Conservation (phyloP, 495 filamentous ascomycete species). For the Xylaria scruposa region DNA sequence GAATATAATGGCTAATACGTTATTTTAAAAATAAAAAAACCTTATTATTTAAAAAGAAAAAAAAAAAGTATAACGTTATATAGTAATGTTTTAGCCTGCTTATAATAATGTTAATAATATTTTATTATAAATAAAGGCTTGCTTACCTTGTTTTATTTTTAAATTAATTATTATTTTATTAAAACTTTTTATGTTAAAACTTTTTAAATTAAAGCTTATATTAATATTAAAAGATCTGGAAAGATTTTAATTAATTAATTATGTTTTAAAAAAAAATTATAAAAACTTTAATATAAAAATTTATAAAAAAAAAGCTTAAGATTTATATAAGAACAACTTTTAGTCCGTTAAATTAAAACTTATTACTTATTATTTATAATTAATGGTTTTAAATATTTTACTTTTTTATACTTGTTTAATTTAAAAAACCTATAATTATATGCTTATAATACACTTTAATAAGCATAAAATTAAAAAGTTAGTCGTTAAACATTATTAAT, state of each 20-base stretch:
- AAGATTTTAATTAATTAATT: neutral
- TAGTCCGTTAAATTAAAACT: neutral
- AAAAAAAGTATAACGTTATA: neutral
- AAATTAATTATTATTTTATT: neutral
- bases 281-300: neutral
- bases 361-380: neutral
- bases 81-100: neutral
- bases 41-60: neutral
- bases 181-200: neutral
- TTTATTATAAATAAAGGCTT: neutral
- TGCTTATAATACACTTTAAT: neutral
- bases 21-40: slow-evolving; percentile 1
- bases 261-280: neutral
- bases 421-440: neutral
- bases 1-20: neutral
- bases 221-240: neutral
- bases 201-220: too few species aligned
- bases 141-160: too few species aligned
- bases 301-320: neutral
- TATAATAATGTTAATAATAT: neutral
- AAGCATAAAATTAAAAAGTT: neutral
- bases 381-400: neutral
- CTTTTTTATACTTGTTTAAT: neutral
- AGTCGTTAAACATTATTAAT: neutral
- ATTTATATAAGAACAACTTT: neutral